Conservation (phyloP, 129 eudicot genomes). For the Tagetes patula region DNA sequence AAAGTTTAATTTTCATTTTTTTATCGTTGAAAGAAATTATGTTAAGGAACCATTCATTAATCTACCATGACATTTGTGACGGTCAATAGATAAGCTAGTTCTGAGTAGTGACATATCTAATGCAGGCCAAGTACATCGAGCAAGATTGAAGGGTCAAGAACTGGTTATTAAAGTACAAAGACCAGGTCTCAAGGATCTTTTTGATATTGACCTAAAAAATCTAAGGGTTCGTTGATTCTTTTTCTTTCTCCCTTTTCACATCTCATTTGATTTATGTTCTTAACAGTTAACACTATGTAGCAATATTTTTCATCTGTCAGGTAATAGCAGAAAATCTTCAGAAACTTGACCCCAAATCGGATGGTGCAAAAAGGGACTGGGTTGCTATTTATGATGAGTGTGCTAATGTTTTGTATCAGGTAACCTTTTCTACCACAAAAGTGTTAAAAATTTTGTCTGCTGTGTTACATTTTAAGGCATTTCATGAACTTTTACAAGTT, state of each 20-base stretch:
- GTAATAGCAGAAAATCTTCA: slow-evolving; percentile 98
- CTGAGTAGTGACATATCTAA: slow-evolving; percentile 2
- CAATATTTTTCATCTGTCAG: slow-evolving; percentile 35
- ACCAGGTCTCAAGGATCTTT: slow-evolving; percentile 95
- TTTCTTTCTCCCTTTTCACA: not conserved
- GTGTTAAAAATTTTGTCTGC: not conserved
- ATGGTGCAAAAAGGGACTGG: slow-evolving; percentile 99
- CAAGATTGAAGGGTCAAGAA: slow-evolving; percentile 80
- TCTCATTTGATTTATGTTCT: not conserved
- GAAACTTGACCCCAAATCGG: slow-evolving; percentile 96
- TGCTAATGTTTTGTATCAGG: slow-evolving; percentile 96
- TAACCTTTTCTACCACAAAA: slow-evolving; percentile 24
- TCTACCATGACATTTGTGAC: slow-evolving; percentile 10
- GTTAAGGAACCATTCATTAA: not conserved
- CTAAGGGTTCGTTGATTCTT: slow-evolving; percentile 56
- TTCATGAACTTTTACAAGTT: not conserved
- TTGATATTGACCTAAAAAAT: slow-evolving; percentile 96
- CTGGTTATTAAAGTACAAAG: slow-evolving; percentile 94
- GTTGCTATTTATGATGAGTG: slow-evolving; percentile 99
- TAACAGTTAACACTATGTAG: not conserved
- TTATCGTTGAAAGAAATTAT: not conserved
- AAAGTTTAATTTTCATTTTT: not conserved
- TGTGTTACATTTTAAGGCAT: not conserved
- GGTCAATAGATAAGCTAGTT: slow-evolving; percentile 19
- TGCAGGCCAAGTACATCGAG: slow-evolving; percentile 99